Percentiles rank a stretch among this genome's conserved stretches.
Conservation (phyloP, 2,329 filamentous ascomycete species). For the Rutstroemia sp. region DNA sequence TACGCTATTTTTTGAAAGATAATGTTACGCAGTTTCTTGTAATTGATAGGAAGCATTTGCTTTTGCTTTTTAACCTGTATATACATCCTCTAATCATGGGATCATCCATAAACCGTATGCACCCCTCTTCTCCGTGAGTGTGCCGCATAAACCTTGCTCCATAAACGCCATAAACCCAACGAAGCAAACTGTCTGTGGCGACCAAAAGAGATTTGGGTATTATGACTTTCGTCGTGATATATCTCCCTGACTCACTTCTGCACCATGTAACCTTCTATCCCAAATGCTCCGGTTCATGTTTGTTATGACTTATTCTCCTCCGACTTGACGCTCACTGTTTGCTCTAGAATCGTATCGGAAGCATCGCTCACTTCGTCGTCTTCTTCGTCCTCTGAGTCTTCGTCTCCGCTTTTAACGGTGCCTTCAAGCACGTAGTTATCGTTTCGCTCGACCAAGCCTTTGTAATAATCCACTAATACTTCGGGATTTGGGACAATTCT, state of each 20-base stretch:
- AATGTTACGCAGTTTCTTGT: too few relatives aligned
- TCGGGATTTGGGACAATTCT: conserved; percentile 94
- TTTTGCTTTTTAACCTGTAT: not conserved
- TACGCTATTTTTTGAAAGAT: too few relatives aligned
- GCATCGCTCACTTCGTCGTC: conserved; percentile 27
- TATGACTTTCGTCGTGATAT: not conserved
- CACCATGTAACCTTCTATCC: conserved; percentile 11
- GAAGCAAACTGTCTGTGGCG: not conserved
- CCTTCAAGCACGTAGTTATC: conserved; percentile 44
- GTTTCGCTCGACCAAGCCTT: conserved; percentile 67
- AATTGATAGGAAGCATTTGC: not conserved
- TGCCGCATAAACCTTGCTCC: not conserved
- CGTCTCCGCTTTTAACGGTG: conserved; percentile 9
- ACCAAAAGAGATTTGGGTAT: conserved; percentile 1
- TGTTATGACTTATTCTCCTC: not conserved
- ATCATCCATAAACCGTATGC: not conserved
- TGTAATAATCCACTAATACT: conserved; percentile 87
- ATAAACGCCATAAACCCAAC: conserved; percentile 4
- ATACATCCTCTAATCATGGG: conserved; percentile 1
- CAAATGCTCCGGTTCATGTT: conserved; percentile 29
- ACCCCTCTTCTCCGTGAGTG: not conserved
- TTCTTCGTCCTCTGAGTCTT: conserved; percentile 4
- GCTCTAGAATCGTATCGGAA: conserved; percentile 29
- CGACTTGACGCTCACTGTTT: conserved; percentile 14
- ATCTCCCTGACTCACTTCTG: not conserved